phyloP scores from a whole-genome alignment of 176 grass and related monocot genomes.

The Ensete ventricosum region DNA sequence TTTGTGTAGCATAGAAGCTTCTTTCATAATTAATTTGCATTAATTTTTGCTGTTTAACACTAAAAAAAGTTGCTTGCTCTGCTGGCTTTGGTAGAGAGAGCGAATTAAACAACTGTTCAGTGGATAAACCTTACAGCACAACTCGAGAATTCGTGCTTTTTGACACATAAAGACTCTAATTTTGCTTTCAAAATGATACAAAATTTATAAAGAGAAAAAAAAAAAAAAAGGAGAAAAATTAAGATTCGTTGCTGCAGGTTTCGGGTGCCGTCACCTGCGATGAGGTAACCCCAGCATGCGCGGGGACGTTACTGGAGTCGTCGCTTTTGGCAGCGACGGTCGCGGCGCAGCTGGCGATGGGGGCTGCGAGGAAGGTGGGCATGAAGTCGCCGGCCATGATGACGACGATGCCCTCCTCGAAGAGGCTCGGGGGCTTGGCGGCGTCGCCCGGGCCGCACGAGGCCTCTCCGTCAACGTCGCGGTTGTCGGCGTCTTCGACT shows the following conservation, averaged over 20 bases:
- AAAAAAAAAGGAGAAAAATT: neutral
- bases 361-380: conserved; percentile 8
- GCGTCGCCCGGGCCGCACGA: neutral
- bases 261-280: neutral
- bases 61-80: no score
- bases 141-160: no score
- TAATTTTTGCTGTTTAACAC: no score
- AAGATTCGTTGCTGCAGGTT: neutral
- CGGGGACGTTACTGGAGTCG: neutral
- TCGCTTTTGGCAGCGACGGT: neutral
- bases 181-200: neutral
- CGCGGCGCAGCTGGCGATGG: neutral
- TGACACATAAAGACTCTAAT: no score
- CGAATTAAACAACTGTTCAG: no score
- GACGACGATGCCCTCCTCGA: conserved; percentile 5
- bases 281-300: neutral
- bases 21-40: no score
- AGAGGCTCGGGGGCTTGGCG: neutral
- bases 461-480: neutral
- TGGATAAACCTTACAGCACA: no score
- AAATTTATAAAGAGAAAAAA: neutral
- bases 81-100: no score
- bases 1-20: no score
- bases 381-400: conserved; percentile 11
- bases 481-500: neutral